These are phyloP conservation scores for Fusarium oxysporum DNA, from an alignment of 2,329 filamentous ascomycete species.

Conservation along the genomic window DNA sequence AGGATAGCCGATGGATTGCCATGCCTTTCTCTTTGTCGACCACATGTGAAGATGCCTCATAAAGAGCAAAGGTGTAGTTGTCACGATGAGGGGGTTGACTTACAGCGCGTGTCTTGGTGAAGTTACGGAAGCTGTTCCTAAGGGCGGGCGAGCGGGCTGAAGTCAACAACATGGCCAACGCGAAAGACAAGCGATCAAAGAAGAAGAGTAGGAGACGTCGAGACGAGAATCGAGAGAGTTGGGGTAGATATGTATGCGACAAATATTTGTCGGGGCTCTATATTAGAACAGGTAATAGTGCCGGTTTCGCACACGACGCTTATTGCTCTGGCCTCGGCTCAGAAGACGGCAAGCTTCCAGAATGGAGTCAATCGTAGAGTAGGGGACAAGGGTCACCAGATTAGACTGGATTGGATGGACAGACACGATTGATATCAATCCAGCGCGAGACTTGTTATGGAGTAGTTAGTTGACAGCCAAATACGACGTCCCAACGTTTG, in stretches of 20 bases:
- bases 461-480: neutral
- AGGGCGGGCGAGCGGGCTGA: conserved; percentile 49
- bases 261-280: conserved; percentile 28
- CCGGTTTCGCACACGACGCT: conserved; percentile 27
- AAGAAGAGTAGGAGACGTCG: conserved; percentile 3
- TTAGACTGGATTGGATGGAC: neutral
- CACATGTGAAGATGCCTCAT: neutral
- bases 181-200: conserved; percentile 13
- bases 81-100: conserved; percentile 17
- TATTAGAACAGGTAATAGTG: conserved; percentile 20
- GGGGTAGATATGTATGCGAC: conserved; percentile 22
- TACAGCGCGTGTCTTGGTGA: conserved; percentile 45
- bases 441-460: neutral
- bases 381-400: neutral
- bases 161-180: conserved; percentile 54
- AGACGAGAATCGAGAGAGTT: neutral
- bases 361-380: conserved; percentile 1
- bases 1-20: neutral
- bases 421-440: neutral
- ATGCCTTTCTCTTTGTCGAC: neutral
- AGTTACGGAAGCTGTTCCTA: conserved; percentile 50
- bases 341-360: conserved; percentile 21
- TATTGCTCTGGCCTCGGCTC: conserved; percentile 37
- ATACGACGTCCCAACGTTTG: conserved; percentile 1
- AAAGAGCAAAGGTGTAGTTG: neutral